Conservation (phyloP, 1,139 yeast species). For the Saccharomyces hybrid region DNA sequence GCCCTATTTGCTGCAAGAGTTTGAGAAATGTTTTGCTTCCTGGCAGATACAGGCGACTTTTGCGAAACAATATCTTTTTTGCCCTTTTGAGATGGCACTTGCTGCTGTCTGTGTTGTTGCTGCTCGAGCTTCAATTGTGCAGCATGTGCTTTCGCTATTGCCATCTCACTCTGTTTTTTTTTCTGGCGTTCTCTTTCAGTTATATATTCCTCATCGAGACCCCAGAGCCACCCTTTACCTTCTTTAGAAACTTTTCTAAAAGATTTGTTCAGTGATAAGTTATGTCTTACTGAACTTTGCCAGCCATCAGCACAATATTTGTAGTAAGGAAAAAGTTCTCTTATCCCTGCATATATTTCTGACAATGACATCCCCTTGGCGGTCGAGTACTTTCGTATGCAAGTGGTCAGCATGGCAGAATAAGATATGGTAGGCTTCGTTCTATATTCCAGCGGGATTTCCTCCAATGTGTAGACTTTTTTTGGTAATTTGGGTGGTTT, state of each 20-base stretch:
- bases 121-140: slow-evolving; percentile 50
- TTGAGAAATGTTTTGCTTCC: slow-evolving; percentile 31
- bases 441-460: slow-evolving; percentile 80
- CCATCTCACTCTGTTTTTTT: slow-evolving; percentile 58
- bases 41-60: slow-evolving; percentile 12
- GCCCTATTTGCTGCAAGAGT: slow-evolving; percentile 32
- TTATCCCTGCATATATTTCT: slow-evolving; percentile 80
- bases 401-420: slow-evolving; percentile 71
- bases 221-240: slow-evolving; percentile 91
- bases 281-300: slow-evolving; percentile 92
- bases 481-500: slow-evolving; percentile 51
- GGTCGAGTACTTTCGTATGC: slow-evolving; percentile 57
- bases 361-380: slow-evolving; percentile 72
- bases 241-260: slow-evolving; percentile 71
- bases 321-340: slow-evolving; percentile 83
- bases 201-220: slow-evolving; percentile 74
- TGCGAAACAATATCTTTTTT: slow-evolving; percentile 24
- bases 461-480: slow-evolving; percentile 58
- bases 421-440: slow-evolving; percentile 76
- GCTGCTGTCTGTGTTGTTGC: slow-evolving; percentile 25
- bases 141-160: slow-evolving; percentile 51
- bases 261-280: slow-evolving; percentile 74
- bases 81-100: slow-evolving; percentile 30
- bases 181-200: slow-evolving; percentile 73
- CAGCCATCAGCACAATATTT: slow-evolving; percentile 94